Evolutionary conservation across 768 basidiomycete genomes (phyloP), one percentile per base, ranked within the genome.

Genomic region (Collybia sp.): DNA sequence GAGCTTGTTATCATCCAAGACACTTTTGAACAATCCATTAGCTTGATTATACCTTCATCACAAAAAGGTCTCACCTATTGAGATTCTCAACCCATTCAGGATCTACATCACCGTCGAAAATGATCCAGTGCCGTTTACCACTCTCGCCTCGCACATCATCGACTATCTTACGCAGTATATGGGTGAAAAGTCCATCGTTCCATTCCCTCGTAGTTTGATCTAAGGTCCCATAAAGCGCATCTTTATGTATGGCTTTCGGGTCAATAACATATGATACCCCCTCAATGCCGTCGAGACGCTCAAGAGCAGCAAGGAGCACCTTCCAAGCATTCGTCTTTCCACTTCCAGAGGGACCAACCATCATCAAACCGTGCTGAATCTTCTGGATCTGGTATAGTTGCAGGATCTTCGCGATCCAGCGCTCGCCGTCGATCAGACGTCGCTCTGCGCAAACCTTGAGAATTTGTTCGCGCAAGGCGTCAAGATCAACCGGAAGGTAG

Each of bases 61-160:
- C 25, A n/a, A 42, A n/a, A 40, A 33, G 50, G 34, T 68, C 76
- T 43, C 30, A 89, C 96, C 94, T 97, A 69, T 99, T 99, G 67
- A 99, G 67, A 66, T 99, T 99, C 68, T 99, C 96, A 2, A 99
- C 96, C 96, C 96, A 98, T 67, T 99, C 96, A 0, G 95, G 96
- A 73, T 99, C 96, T 36, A 99, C 96, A 56, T 99, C 96, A 47
- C 96, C 96, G 59, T 99, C 96, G 52, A 99, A 99, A 49, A 99
- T 88, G 56, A 99, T 99, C 96, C 95, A 99, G 60, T 98, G 96
- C 30, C 96, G 73, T 70, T 95, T 97, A 13, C 81, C 77, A 62
- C 92, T 96, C 67, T 98, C 96, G 13, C 96, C 96, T 58, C 96
- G 90, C 36, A 97, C 95, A 60, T 98, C 93, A 58, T 99, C 96